Base-by-base conservation (phyloP, 192 early-diverging fungal species). In the Linderina pennispora region DNA sequence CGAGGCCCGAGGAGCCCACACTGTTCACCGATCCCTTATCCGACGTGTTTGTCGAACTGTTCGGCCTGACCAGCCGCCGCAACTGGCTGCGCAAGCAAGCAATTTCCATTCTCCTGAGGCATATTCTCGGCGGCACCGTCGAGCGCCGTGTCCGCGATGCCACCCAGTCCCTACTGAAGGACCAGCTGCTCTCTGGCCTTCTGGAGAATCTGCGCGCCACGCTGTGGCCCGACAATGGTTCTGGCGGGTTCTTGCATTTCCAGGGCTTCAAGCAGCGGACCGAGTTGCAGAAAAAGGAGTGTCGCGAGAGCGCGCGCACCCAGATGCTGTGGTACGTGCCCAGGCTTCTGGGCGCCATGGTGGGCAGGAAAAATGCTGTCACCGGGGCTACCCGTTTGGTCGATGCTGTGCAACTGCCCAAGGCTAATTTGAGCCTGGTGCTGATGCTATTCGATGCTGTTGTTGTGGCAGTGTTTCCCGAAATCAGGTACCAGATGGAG, bases 1-100 rank as follows among this genome's bases (percentile, higher is more conserved):
- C 43, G 0, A 59, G 57, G 28, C 40, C 47, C 2, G 72, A 77
- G 39, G 64, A 67, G 10, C 50, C 66, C 2, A 71, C 75, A 0
- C 50, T 54, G 3, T 81, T 85, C 21, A 77, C 83, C 4, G 91
- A 90, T 36, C 78, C 84, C 9, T 46, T 92, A 7, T 80, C 87
- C 45, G 88, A 93, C 45, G 60, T 94, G 22, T 82, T 97, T 40
- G 80, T 91, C 36, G 91, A 97, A 60, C 50, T 89, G n/a, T 97
- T 97, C 75, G 94, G 93, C n/a, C 67, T 97, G 24, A 84, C 85
- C 55, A 84, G 81, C 40, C 78, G 80, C 28, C 86, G 83, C 55
- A 95, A 93, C 58, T 95, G 88, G 87, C 65, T 94, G 23, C 78
- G 92, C 6, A 74, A 87, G 45, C 85, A 92, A 45, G 90, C 94